Evolutionary conservation across 768 basidiomycete species (phyloP), one percentile per base, ranked within the genome.

Genomic region (Ramaria rubella): DNA sequence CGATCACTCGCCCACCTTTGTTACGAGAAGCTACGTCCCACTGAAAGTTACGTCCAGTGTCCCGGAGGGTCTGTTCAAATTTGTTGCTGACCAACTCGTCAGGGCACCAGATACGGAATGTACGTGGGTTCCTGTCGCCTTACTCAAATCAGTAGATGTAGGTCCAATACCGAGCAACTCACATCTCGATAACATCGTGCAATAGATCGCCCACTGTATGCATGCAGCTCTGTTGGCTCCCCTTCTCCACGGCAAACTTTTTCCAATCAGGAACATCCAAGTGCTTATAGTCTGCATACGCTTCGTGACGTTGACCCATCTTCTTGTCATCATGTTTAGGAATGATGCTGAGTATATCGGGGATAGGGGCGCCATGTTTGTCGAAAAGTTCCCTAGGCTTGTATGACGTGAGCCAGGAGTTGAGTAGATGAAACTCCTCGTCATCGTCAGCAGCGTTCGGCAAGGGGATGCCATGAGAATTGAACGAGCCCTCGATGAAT

Each of bases 71-170:
- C 3, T 81, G 87, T 63, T 90, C 89, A 8, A 96, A 81, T 71
- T 93, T 94, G 70, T 94, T 94, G 38, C 86, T 90, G 12, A 86
- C 82, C 1, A 93, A 74, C 63, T 93, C 90, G 61, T 96, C 93
- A 0, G 93, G 93, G 19, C 87, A 91, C 73, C 94, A 94, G 58
- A 95, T 89, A 36, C 93, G 80, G 79, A 94, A 94, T 0, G 78
- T 75, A n/a, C 70, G 75, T 1, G 87, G 87, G 68, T 96, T 93
- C 52, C 83, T 85, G 55, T n/a, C 40, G 40, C 11, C n/a, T n/a
- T 17, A 6, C 1, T n/a, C n/a, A 42, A n/a, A n/a, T 42, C 19
- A 15, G 31, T 30, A 36, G 33, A 23, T 44, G 26, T 31, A n/a
- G n/a, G n/a, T 4, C n/a, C 9, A 31, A 17, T 40, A 21, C 26